phyloP scores from a whole-genome alignment of 805 yeast species.

The Pichia phayaonensis region DNA sequence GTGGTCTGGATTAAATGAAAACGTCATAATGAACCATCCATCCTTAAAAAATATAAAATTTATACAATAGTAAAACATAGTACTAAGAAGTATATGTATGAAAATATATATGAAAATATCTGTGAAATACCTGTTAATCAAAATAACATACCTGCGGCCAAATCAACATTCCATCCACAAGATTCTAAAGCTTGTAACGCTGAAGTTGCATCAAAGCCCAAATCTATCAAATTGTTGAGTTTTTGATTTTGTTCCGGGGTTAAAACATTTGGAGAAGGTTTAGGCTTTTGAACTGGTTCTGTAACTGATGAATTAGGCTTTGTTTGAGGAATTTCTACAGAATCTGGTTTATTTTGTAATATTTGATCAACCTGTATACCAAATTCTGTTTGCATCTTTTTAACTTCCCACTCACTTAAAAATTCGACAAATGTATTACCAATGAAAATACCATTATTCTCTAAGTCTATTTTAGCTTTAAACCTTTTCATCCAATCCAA shows the following conservation, averaged over 20 bases:
- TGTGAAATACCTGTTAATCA: neutral
- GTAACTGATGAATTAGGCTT: neutral
- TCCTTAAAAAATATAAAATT: conserved; percentile 27
- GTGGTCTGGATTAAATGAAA: conserved; percentile 57
- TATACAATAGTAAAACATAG: neutral
- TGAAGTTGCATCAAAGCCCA: conserved; percentile 66
- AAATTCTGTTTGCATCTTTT: conserved; percentile 11
- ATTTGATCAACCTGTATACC: conserved; percentile 13
- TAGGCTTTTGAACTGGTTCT: neutral
- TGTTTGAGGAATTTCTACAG: neutral
- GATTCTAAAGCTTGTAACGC: conserved; percentile 57
- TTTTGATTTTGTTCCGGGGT: conserved; percentile 20
- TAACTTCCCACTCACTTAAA: conserved; percentile 17
- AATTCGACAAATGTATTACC: conserved; percentile 30
- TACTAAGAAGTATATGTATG: neutral
- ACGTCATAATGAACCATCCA: conserved; percentile 53
- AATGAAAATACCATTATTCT: conserved; percentile 53
- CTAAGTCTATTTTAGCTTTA: conserved; percentile 73
- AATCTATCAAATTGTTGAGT: conserved; percentile 40
- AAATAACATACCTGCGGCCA: conserved; percentile 78
- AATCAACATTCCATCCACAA: conserved; percentile 71
- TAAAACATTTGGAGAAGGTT: conserved; percentile 13
- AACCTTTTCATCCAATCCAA: conserved; percentile 87
- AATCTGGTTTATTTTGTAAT: neutral
- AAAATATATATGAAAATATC: neutral